These are phyloP conservation scores for Malus asiatica DNA, from an alignment of 306 rosid genomes.

Conservation along the genomic window DNA sequence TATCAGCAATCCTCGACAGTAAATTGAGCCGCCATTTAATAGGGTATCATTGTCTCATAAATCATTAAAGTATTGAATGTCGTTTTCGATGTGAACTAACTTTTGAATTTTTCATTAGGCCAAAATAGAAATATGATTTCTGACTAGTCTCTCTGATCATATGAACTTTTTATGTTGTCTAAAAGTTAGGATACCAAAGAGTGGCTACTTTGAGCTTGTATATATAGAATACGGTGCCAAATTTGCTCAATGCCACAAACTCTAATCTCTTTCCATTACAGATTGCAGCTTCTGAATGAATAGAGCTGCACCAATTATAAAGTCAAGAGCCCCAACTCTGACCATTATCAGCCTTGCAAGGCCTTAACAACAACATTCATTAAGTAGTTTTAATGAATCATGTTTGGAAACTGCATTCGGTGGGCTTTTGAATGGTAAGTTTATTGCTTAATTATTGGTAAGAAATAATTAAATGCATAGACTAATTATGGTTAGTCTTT, in stretches of 20 bases:
- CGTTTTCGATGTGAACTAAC: background rate
- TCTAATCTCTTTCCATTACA: background rate
- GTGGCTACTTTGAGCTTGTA: too few species aligned
- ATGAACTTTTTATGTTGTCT: background rate
- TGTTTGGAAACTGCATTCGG: too few species aligned
- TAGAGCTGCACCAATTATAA: too few species aligned
- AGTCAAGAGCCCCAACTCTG: too few species aligned
- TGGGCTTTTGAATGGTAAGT: too few species aligned
- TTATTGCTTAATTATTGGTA: too few species aligned
- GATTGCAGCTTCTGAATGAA: too few species aligned
- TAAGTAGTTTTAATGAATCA: too few species aligned
- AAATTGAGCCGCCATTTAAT: background rate
- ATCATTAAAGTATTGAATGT: background rate
- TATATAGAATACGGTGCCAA: background rate
- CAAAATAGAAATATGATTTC: background rate
- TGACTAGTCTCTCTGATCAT: background rate
- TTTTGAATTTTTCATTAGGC: background rate
- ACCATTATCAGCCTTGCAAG: too few species aligned
- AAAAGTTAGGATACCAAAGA: background rate
- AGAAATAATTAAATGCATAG: too few species aligned
- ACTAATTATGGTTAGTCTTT: too few species aligned
- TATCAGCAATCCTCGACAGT: background rate
- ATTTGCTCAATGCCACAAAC: background rate
- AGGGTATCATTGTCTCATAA: background rate
- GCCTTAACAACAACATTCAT: too few species aligned